Conservation (phyloP, 768 basidiomycete species). For the Lentinula guzmanii region DNA sequence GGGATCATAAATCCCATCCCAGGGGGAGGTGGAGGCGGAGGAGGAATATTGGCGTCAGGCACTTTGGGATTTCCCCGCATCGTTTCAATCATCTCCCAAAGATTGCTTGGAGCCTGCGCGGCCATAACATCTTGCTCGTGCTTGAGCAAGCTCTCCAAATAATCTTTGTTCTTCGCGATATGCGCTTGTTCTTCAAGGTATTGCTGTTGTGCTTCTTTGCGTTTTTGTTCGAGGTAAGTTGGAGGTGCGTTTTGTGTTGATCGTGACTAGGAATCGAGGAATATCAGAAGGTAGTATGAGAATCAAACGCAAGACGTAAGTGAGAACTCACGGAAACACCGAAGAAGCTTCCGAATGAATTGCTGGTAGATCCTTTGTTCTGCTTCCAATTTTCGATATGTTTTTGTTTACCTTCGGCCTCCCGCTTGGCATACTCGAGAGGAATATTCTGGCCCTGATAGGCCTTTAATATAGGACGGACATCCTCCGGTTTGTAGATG, state of each 20-base stretch:
- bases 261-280: conserved; percentile 7
- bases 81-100: conserved; percentile 41
- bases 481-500: conserved; percentile 83
- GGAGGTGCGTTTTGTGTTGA: conserved; percentile 27
- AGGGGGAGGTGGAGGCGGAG: neutral
- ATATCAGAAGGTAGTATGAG: neutral
- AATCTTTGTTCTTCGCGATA: conserved; percentile 36
- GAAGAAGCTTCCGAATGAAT: conserved; percentile 32
- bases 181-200: conserved; percentile 48
- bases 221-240: conserved; percentile 50
- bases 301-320: neutral
- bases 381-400: conserved; percentile 81
- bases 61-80: conserved; percentile 6
- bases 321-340: conserved; percentile 25
- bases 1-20: neutral
- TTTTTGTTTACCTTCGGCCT: conserved; percentile 72
- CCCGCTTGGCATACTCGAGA: conserved; percentile 81
- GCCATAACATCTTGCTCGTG: conserved; percentile 37
- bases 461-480: conserved; percentile 79
- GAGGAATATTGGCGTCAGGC: neutral
- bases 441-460: conserved; percentile 89
- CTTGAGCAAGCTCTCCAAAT: conserved; percentile 33
- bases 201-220: conserved; percentile 42
- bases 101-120: conserved; percentile 33
- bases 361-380: conserved; percentile 14